Conservation (phyloP, 169 alveolate species). For the Plasmodium inui region DNA sequence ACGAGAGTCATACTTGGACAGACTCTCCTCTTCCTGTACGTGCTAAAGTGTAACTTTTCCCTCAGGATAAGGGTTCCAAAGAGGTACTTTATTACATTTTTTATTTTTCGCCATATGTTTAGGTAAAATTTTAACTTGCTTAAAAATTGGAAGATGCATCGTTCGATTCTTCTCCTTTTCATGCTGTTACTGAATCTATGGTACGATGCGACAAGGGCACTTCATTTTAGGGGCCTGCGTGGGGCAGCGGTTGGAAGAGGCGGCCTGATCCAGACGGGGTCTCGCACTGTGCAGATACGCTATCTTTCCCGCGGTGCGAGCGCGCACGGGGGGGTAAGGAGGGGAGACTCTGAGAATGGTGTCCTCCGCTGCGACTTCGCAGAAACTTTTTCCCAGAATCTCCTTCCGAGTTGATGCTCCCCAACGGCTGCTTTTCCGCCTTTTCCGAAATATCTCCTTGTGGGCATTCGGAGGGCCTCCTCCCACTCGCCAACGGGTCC, state of each 20-base stretch:
- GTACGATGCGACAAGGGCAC: background rate
- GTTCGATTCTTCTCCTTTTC: slow-evolving; percentile 33
- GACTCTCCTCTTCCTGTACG: slow-evolving; percentile 38
- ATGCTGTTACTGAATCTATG: slow-evolving; percentile 4
- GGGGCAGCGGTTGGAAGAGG: background rate
- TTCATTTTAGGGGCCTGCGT: background rate
- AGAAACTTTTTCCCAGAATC: too few relatives aligned
- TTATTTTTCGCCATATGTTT: slow-evolving; percentile 40
- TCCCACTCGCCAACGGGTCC: too few relatives aligned
- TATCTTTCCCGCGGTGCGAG: background rate
- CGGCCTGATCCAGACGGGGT: background rate
- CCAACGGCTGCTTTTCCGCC: background rate
- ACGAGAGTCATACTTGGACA: slow-evolving; percentile 79
- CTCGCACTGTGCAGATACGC: too few relatives aligned
- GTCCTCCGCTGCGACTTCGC: too few relatives aligned
- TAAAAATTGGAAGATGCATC: slow-evolving; percentile 43
- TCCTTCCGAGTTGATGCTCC: background rate
- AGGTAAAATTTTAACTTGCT: slow-evolving; percentile 24
- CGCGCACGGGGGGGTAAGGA: too few relatives aligned
- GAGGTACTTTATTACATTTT: slow-evolving; percentile 14
- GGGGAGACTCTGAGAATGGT: too few relatives aligned
- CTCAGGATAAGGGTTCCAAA: slow-evolving; percentile 3
- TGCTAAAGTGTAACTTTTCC: slow-evolving; percentile 12
- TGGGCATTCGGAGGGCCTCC: too few relatives aligned
- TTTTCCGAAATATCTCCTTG: background rate